Percentiles rank a stretch among this genome's conserved stretches.
Conservation (phyloP, 805 yeast genomes). For the Candida broadrunensis region DNA sequence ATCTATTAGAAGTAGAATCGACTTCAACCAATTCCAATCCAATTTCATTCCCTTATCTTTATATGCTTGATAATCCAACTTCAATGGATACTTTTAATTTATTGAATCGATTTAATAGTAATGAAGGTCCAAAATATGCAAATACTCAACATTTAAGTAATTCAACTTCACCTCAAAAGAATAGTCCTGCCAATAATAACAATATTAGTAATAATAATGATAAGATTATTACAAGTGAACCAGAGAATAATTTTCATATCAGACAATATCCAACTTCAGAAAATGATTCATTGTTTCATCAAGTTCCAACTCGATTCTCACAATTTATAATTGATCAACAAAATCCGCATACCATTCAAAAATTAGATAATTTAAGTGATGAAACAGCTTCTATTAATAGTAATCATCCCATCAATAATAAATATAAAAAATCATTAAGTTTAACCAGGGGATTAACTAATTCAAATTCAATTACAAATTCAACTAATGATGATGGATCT, state of each 20-base stretch:
- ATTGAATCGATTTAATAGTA: constrained; percentile 10
- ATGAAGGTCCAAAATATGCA: constrained; percentile 14
- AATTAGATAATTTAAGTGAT: constrained; percentile 17
- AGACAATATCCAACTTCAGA: background rate
- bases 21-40: constrained; percentile 25
- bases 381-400: constrained; percentile 7
- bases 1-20: constrained; percentile 22
- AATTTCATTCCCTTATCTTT: constrained; percentile 24
- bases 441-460: constrained; percentile 23
- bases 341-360: constrained; percentile 15
- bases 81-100: constrained; percentile 26
- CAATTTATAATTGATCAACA: constrained; percentile 37
- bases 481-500: constrained; percentile 26
- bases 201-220: too few relatives aligned
- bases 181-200: background rate
- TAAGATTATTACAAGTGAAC: background rate
- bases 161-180: constrained; percentile 1
- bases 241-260: background rate
- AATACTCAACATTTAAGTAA: constrained; percentile 22
- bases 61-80: constrained; percentile 12
- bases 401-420: background rate
- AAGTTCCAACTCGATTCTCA: constrained; percentile 39
- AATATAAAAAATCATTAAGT: background rate
- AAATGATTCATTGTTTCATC: constrained; percentile 18
- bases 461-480: constrained; percentile 17